Base-by-base conservation (phyloP, 192 early-diverging fungal species). In the Phlyctochytrium arcticum region DNA sequence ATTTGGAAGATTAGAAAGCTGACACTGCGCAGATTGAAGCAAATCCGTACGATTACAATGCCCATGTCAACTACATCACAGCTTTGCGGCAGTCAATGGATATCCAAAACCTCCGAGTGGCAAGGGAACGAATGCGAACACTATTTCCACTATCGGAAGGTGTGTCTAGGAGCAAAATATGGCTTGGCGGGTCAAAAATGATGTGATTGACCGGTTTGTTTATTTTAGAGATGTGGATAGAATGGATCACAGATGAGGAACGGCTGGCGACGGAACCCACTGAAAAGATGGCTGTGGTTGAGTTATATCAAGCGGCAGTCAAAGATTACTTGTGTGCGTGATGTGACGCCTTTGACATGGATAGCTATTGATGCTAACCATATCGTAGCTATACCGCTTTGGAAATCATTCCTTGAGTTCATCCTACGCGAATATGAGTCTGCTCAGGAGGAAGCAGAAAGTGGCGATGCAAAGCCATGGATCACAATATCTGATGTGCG, bases 321-420 rank as follows among this genome's bases (percentile, higher is more conserved):
- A 34, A 87, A 32, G 89, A 92, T 34, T 92, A 92, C 49, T 65
- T 89, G 32, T 92, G 89, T 90, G 81, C 46, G 65, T 21, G 21
- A 44, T 21, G 42, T 2, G 2, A 44, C 42, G 15, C 15, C 42
- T 21, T 44, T 44, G 42, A n/a, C n/a, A n/a, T n/a, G n/a, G n/a
- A n/a, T n/a, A n/a, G n/a, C n/a, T n/a, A n/a, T n/a, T n/a, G n/a
- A n/a, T n/a, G n/a, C n/a, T n/a, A n/a, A n/a, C n/a, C n/a, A n/a
- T n/a, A n/a, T n/a, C n/a, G 23, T 62, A 91, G 89, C 87, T 6
- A 87, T 89, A 54, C 63, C 63, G 4, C 61, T 90, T 19, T 92
- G 88, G 88, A 77, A 78, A 36, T 76, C 77, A 19, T 90, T 83
- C 67, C 36, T 80, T 5, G 68, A 76, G 6, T 92, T 78, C 72